Conservation (phyloP, 306 rosid species). For the Cajanus cajan region DNA sequence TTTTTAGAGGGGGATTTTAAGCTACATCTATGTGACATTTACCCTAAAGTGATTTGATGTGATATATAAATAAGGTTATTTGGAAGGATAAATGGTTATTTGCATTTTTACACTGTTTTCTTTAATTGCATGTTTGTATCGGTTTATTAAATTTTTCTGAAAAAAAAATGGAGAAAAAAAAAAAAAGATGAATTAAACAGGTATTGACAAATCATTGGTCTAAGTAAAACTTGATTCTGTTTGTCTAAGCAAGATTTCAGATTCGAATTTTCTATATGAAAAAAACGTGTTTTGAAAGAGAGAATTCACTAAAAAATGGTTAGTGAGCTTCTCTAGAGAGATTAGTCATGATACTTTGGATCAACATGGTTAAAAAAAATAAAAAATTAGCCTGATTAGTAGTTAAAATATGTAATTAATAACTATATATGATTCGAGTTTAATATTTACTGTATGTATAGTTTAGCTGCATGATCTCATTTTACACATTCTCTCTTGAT, state of each 20-base stretch:
- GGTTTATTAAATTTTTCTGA: neutral
- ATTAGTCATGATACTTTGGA: too few species aligned
- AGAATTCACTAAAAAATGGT: too few species aligned
- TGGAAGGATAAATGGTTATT: neutral
- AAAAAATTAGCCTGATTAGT: neutral
- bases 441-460: neutral
- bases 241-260: too few species aligned
- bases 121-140: neutral
- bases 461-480: neutral
- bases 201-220: neutral
- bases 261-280: too few species aligned
- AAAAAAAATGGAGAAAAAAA: neutral
- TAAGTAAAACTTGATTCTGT: too few species aligned
- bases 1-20: neutral
- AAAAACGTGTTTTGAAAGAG: too few species aligned
- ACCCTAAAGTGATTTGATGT: neutral
- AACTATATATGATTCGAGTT: neutral
- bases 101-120: neutral
- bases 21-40: neutral
- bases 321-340: too few species aligned
- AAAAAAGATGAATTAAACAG: neutral
- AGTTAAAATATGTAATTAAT: neutral
- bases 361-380: too few species aligned
- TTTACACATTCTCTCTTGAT: neutral
- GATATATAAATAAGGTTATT: neutral